Base-by-base conservation (phyloP, 768 basidiomycete species). In the Hygrophoropsis aurantiaca region DNA sequence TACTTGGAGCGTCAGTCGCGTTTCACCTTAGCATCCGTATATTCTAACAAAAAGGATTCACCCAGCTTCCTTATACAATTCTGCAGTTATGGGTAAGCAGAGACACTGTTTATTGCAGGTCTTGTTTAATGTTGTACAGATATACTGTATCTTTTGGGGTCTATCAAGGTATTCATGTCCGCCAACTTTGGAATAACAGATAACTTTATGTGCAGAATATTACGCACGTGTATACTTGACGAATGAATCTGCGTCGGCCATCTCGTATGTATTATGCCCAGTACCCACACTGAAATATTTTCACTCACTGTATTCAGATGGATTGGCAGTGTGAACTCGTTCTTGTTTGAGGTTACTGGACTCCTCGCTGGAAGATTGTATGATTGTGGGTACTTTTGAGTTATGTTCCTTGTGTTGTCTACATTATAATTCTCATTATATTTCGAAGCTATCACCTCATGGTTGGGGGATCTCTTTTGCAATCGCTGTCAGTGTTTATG, bases 401-500 rank as follows among this genome's bases (percentile, higher is more conserved):
- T 50, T 39, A 23, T 27, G 11, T 34, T 15, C 10, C 8, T 24
- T 46, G 19, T 59, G 57, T 57, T 40, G 60, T 20, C 13, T 25
- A 9, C 36, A 66, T n/a, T n/a, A n/a, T n/a, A 63, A 35, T 34
- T 65, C 18, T 71, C 63, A 66, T 65, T 42, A 2, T 33, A 20
- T n/a, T 20, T 15, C 11, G 38, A 13, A 51, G 27, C 23, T 40
- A 44, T 26, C 38, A 48, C n/a, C 35, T 52, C 44, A 49, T 43
- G 23, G 58, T 66, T 27, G 35, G 44, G 6, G 67, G 64, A 7
- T 54, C 62, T n/a, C 13, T 62, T 10, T 47, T 65, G 5, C 54
- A 61, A 30, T 55, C 59, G 15, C 42, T 69, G 6, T 58, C 67
- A 1, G 42, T 68, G 18, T 74, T 74, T 46, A 68, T 71, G 67